phyloP scores from a whole-genome alignment of 129 eudicot genomes.

The Flaveria brownii region DNA sequence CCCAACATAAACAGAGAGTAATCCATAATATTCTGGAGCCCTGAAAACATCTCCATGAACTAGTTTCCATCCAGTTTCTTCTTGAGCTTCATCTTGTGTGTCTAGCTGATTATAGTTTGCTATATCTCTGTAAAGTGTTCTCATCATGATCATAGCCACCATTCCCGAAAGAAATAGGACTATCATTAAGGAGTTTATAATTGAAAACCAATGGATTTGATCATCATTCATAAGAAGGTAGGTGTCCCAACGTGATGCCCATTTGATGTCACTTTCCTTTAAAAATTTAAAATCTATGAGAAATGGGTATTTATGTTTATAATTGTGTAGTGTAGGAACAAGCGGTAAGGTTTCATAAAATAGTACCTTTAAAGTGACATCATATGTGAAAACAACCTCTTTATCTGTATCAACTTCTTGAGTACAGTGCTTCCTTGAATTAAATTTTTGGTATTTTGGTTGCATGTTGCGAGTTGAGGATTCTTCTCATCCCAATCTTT shows the following conservation, averaged over 20 bases:
- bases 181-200: slow-evolving; percentile 83
- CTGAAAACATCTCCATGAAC: slow-evolving; percentile 92
- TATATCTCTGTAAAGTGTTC: slow-evolving; percentile 82
- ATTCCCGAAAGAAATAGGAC: slow-evolving; percentile 90
- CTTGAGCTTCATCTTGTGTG: slow-evolving; percentile 93
- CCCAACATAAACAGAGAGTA: slow-evolving; percentile 75
- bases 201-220: slow-evolving; percentile 91
- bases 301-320: background rate
- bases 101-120: slow-evolving; percentile 88
- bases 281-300: background rate
- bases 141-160: slow-evolving; percentile 97
- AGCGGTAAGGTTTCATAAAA: background rate
- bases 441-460: slow-evolving; percentile 66
- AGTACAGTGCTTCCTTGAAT: slow-evolving; percentile 70
- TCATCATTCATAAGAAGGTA: slow-evolving; percentile 95
- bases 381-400: slow-evolving; percentile 82
- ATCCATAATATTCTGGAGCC: slow-evolving; percentile 58
- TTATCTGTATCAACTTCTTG: slow-evolving; percentile 86
- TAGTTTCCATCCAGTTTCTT: slow-evolving; percentile 96
- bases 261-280: slow-evolving; percentile 84
- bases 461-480: slow-evolving; percentile 84
- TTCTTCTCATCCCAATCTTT: slow-evolving; percentile 89
- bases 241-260: slow-evolving; percentile 98
- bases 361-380: slow-evolving; percentile 82
- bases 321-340: background rate